Base-by-base conservation (phyloP, 2,329 filamentous ascomycete species). In the Phyllosticta paracitricarpa region DNA sequence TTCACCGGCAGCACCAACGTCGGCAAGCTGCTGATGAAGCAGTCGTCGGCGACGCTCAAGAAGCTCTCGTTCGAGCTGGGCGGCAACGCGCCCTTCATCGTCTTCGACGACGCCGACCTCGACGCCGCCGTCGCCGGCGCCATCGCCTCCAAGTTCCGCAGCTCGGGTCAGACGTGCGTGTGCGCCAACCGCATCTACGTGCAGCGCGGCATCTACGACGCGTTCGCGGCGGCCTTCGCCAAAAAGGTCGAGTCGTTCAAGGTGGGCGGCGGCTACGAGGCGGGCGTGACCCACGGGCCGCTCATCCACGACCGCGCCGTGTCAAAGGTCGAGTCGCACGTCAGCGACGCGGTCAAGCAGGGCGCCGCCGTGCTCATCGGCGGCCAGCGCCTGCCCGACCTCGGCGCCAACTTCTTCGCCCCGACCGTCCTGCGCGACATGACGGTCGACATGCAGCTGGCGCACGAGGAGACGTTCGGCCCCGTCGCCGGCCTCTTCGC, bases 41-140 rank as follows among this genome's bases (percentile, higher is more conserved):
- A 97, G 75, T 87, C 88, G 10, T 84, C 91, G 0, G 82, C 84
- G 51, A 96, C 91, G 0, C 78, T 91, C 28, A 97, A 97, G 82
- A 89, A 89, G 71, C 79, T 89, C 1, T 94, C 89, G 0, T 89
- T 96, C 73, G 93, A 97, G 73, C 87, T 97, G 1, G 93, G 93
- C 60, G 94, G 93, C 56, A 97, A 97, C 73, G 89, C 93, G 0
- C 93, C 93, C 1, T 96, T 97, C 72, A 97, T 97, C 66, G 91
- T 97, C 35, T 97, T 97, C 70, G 91, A 97, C 70, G 93, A 97
- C 70, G 89, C 93, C 22, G 90, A 97, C 71, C 77, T 97, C 22
- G 92, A 97, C 63, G 78, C 80, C 4, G 94, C 94, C 2, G 91
- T 97, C 0, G 78, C 84, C 0, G 93, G 92, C 26, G 91, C 91